Evolutionary conservation across 129 eudicot genomes (phyloP), one percentile per base, ranked within the genome.

Genomic region (Flaveria bidentis): DNA sequence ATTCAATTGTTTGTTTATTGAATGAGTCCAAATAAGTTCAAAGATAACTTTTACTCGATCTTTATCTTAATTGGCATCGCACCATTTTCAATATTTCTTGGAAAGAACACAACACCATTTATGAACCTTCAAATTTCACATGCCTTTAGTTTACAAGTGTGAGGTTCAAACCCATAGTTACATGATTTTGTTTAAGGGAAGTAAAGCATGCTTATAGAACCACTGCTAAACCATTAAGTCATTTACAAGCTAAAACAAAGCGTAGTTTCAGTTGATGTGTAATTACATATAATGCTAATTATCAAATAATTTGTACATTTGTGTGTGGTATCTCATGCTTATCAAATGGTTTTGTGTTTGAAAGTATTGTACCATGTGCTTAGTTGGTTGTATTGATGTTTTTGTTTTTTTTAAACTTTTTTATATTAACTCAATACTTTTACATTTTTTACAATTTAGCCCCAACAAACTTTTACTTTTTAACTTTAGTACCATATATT

Each of bases 1-100:
- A 41, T 64, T 78, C 23, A 73, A 81, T 63, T 73, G 69, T 73
- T 83, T 76, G 72, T 86, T 86, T 86, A 80, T 73, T 80, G 89
- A 80, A 76, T 63, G 61, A 62, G 82, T 89, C 92, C 86, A 83
- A 76, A 79, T 74, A 76, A 84, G 86, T 85, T 81, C 89, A 89
- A 87, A 83, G 79, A 76, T 75, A 77, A 82, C 82, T 74, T 84
- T 89, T 87, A 74, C 45, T 52, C 64, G 23, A 73, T 72, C 51
- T 76, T 87, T 81, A 84, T 86, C 86, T 5, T 36, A 36, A 36
- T 52, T 73, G 73, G 39, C 55, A 52, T 72, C 26, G 78, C 83
- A 80, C 25, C 74, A 79, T 61, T 63, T 72, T 62, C 66, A 25
- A 42, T 44, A 78, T 79, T 46, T 83, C 73, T 60, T 78, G 79